Percentiles rank a stretch among this genome's conserved stretches.
phyloP scores from a whole-genome alignment of 148 eudicot genomes.

The Euryodendron excelsum region DNA sequence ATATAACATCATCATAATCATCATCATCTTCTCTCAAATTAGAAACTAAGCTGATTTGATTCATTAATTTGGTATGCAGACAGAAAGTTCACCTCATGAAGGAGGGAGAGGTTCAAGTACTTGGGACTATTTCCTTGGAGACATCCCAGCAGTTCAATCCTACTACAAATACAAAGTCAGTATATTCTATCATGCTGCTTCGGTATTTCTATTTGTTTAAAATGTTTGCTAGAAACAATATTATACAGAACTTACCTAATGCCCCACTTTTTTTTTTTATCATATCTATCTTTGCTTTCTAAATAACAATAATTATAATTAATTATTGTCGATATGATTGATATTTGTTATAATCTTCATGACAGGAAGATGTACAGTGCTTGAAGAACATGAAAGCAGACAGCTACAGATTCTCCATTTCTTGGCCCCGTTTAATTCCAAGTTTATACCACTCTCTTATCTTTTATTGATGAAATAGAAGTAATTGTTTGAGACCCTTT shows the following conservation, averaged over 20 bases:
- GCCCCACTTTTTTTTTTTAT: not conserved
- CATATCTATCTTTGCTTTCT: not conserved
- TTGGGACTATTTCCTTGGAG: not conserved
- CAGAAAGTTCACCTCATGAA: not conserved
- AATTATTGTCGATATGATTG: not conserved
- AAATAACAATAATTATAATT: not conserved
- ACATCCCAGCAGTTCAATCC: not conserved
- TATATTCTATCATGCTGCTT: not conserved
- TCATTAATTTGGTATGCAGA: not conserved
- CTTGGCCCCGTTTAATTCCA: conserved; percentile 1
- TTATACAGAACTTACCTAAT: not conserved
- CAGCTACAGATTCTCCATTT: conserved; percentile 6
- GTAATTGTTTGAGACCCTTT: not conserved
- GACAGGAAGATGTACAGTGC: conserved; percentile 1
- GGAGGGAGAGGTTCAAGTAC: not conserved
- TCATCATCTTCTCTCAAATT: too few relatives aligned
- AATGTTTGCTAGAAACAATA: not conserved
- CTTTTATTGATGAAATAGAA: not conserved
- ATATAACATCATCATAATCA: too few relatives aligned
- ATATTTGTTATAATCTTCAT: not conserved
- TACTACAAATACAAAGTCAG: conserved; percentile 1
- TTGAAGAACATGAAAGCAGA: not conserved
- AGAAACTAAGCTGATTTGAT: too few relatives aligned
- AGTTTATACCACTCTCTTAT: not conserved
- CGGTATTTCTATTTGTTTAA: not conserved